These are phyloP conservation scores for Apiospora malaysiana DNA, from an alignment of 2,329 filamentous ascomycete genomes.

Conservation along the genomic window DNA sequence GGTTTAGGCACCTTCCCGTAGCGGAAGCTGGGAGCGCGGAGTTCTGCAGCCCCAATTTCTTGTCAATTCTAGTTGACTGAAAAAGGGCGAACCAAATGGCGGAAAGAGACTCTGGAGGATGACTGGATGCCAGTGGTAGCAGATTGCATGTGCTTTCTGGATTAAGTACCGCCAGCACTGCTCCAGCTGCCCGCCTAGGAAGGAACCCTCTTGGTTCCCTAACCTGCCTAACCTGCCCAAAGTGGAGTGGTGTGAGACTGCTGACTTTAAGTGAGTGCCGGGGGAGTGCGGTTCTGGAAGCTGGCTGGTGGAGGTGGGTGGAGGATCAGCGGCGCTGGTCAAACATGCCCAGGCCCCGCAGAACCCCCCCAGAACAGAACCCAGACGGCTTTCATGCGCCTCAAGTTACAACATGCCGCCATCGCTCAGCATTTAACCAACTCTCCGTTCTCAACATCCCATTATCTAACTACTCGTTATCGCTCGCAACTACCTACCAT, in stretches of 20 bases:
- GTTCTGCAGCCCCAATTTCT: neutral
- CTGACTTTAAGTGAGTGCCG: neutral
- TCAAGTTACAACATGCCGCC: constrained; percentile 2
- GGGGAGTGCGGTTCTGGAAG: neutral
- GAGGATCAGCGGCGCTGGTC: constrained; percentile 10
- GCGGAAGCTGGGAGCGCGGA: constrained; percentile 1
- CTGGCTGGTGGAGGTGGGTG: constrained; percentile 13
- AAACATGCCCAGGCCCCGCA: constrained; percentile 14
- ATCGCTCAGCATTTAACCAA: neutral
- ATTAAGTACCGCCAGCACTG: neutral
- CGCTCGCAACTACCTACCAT: neutral
- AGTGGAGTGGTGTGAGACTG: neutral
- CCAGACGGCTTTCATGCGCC: constrained; percentile 2
- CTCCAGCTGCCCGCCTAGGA: constrained; percentile 10
- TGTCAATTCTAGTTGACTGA: too few species aligned
- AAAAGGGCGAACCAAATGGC: neutral
- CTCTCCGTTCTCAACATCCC: neutral
- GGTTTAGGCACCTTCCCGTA: constrained; percentile 3
- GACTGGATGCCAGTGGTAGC: neutral
- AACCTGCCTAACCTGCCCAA: neutral
- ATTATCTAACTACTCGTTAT: too few species aligned
- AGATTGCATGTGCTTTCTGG: constrained; percentile 3
- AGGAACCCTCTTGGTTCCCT: neutral
- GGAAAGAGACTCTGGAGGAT: neutral
- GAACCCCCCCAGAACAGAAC: neutral